Percentiles rank a stretch among this genome's conserved stretches.
Conservation (phyloP, 2,329 filamentous ascomycete species). For the Neoascochyta sp. region DNA sequence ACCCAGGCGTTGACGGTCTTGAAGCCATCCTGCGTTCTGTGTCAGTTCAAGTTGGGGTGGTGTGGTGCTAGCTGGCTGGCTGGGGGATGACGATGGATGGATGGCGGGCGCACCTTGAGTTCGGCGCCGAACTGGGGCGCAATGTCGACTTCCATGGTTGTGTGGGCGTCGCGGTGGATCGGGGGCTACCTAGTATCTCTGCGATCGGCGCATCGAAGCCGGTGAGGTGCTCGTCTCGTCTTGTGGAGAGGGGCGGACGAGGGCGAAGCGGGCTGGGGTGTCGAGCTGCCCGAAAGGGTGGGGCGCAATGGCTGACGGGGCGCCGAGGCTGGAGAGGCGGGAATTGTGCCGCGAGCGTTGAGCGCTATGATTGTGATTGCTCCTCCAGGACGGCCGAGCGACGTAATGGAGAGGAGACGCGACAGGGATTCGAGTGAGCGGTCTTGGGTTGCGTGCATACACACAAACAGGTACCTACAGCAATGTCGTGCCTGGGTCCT, state of each 20-base stretch:
- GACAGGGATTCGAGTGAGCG: too few species aligned
- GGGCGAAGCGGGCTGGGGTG: slow-evolving; percentile 25
- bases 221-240: too few species aligned
- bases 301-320: slow-evolving; percentile 26
- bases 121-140: slow-evolving; percentile 87
- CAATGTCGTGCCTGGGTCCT: not conserved
- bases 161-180: slow-evolving; percentile 10
- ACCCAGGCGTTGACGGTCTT: slow-evolving; percentile 91
- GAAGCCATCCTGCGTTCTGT: slow-evolving; percentile 74
- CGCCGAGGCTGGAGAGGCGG: slow-evolving; percentile 22
- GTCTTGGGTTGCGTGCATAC: too few species aligned
- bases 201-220: slow-evolving; percentile 18
- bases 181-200: slow-evolving; percentile 13
- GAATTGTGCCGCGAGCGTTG: slow-evolving; percentile 15
- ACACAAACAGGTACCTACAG: too few species aligned
- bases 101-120: slow-evolving; percentile 68
- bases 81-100: slow-evolving; percentile 1
- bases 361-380: too few species aligned
- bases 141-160: slow-evolving; percentile 73
- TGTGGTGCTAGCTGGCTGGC: slow-evolving; percentile 7
- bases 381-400: too few species aligned
- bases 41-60: slow-evolving; percentile 22
- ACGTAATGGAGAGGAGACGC: too few species aligned
- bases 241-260: slow-evolving; percentile 14
- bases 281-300: too few species aligned